Conservation (phyloP, 139 green algal genomes). For the Tetradesmus obliquus region DNA sequence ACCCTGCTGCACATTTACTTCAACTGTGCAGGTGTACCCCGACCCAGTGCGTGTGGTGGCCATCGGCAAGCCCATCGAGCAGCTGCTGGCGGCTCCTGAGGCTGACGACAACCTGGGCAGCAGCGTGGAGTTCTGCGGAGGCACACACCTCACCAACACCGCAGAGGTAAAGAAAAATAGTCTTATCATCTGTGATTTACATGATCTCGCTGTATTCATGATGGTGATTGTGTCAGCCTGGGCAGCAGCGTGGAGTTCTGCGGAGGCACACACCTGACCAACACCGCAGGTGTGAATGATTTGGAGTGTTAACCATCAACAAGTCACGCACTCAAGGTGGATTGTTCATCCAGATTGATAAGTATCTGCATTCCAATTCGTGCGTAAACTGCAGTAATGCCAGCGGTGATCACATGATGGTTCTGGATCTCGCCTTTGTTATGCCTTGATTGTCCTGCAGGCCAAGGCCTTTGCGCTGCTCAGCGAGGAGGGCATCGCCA, state of each 20-base stretch:
- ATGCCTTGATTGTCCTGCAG: background rate
- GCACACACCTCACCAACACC: slow-evolving; percentile 95
- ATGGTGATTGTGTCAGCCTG: slow-evolving; percentile 44
- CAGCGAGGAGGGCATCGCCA: slow-evolving; percentile 97
- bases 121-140: slow-evolving; percentile 98
- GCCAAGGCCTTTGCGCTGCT: slow-evolving; percentile 93
- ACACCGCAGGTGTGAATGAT: slow-evolving; percentile 72
- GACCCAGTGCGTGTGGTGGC: slow-evolving; percentile 98
- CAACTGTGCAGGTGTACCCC: slow-evolving; percentile 82
- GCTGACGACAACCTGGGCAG: slow-evolving; percentile 60
- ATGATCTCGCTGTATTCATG: background rate
- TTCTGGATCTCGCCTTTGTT: too few relatives aligned
- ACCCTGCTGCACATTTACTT: too few relatives aligned
- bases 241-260: slow-evolving; percentile 95
- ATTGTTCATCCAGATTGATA: too few relatives aligned
- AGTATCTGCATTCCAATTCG: too few relatives aligned
- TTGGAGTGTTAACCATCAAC: too few relatives aligned
- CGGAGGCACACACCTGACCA: slow-evolving; percentile 95
- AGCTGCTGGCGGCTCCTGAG: slow-evolving; percentile 83
- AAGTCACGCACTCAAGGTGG: too few relatives aligned
- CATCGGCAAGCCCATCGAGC: slow-evolving; percentile 87
- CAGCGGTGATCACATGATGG: too few relatives aligned
- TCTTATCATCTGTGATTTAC: background rate
- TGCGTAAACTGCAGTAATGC: too few relatives aligned
- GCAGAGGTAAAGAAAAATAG: slow-evolving; percentile 45